A percentile compares a stretch with the other conserved stretches of the same genome.
phyloP scores from a whole-genome alignment of 371 early-diverging fungal genomes.

The Mucor indicus region DNA sequence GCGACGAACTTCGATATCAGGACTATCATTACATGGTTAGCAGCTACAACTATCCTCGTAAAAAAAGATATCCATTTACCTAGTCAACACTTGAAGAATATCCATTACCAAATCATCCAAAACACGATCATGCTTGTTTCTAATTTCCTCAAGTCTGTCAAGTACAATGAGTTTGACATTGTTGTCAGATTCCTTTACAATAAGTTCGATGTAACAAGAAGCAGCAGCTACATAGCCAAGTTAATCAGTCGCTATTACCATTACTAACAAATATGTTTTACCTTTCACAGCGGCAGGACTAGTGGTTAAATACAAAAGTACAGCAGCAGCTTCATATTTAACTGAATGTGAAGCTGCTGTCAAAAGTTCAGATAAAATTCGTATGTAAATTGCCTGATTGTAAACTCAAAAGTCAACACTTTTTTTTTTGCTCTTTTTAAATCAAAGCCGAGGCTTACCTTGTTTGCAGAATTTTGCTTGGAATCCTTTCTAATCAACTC shows the following conservation, averaged over 20 bases:
- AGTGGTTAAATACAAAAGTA: slow-evolving; percentile 83
- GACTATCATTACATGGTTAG: slow-evolving; percentile 36
- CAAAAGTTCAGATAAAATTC: slow-evolving; percentile 84
- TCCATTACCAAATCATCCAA: slow-evolving; percentile 93
- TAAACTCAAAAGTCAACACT: neutral
- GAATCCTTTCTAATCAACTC: slow-evolving; percentile 94
- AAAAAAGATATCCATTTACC: slow-evolving; percentile 26
- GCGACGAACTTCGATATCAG: slow-evolving; percentile 94
- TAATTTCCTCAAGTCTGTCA: slow-evolving; percentile 84
- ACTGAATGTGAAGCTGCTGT: slow-evolving; percentile 82
- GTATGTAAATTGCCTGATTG: slow-evolving; percentile 77
- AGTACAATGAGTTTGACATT: slow-evolving; percentile 96
- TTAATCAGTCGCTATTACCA: neutral
- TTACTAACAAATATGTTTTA: slow-evolving; percentile 14
- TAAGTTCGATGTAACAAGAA: slow-evolving; percentile 84
- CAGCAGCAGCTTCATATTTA: slow-evolving; percentile 95
- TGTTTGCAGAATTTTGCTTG: slow-evolving; percentile 72
- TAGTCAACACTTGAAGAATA: slow-evolving; percentile 82
- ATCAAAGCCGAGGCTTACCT: slow-evolving; percentile 44
- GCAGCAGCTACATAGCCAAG: slow-evolving; percentile 70
- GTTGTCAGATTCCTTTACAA: slow-evolving; percentile 92
- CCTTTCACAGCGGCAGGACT: slow-evolving; percentile 89
- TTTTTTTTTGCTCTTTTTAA: too few species aligned
- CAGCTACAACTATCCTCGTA: neutral
- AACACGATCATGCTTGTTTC: slow-evolving; percentile 80